phyloP scores from a whole-genome alignment of 257 asterid species.

The Cruciata laevipes region DNA sequence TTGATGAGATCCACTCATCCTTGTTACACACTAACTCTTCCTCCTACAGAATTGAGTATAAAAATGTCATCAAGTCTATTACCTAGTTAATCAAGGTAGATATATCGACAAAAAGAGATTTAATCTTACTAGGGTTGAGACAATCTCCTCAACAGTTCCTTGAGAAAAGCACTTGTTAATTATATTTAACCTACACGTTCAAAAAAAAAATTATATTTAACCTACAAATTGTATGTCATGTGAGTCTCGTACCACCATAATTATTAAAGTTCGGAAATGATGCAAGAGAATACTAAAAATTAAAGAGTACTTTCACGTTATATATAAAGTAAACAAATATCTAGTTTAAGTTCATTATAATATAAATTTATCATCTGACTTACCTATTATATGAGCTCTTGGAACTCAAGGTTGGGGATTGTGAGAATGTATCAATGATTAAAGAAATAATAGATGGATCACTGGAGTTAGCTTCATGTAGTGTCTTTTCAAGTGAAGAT shows the following conservation, averaged over 20 bases:
- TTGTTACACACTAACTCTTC: conserved; percentile 31
- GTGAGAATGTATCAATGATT: conserved; percentile 44
- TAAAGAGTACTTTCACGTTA: not conserved
- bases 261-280: no score
- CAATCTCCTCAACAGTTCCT: conserved; percentile 68
- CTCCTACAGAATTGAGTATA: conserved; percentile 43
- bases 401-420: conserved; percentile 47
- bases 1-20: conserved; percentile 65
- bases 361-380: conserved; percentile 1
- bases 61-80: conserved; percentile 2
- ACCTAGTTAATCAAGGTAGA: not conserved
- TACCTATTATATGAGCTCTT: conserved; percentile 59
- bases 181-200: conserved; percentile 63
- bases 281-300: no score
- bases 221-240: no score
- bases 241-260: no score
- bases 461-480: conserved; percentile 48
- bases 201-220: no score
- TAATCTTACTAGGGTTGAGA: conserved; percentile 54
- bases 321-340: not conserved
- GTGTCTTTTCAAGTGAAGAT: conserved; percentile 50
- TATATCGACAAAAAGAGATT: not conserved
- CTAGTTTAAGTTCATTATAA: not conserved
- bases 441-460: conserved; percentile 55
- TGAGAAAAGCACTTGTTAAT: conserved; percentile 60